Evolutionary conservation across 768 basidiomycete species (phyloP).

Genomic region (Stropharia rugosoannulata): DNA sequence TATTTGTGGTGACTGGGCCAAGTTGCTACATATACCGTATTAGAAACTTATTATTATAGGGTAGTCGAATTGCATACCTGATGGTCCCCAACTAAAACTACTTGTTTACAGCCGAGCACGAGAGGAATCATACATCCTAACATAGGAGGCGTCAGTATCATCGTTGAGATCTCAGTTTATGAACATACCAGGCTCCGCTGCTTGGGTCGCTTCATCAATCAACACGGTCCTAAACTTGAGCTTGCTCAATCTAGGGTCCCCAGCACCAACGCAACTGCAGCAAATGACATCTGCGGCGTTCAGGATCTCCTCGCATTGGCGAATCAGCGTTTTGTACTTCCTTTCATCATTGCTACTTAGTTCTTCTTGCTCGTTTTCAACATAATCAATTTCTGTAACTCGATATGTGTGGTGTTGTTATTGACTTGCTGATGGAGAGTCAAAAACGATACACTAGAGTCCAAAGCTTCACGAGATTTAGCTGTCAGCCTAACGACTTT

Average conservation of each 20-base stretch:
- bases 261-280: constrained; percentile 96
- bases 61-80: constrained; percentile 37
- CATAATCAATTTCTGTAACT: constrained; percentile 97
- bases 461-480: constrained; percentile 96
- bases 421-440: constrained; percentile 97
- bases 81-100: constrained; percentile 96
- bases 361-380: constrained; percentile 97
- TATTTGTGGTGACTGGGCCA: constrained; percentile 99
- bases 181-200: constrained; percentile 85
- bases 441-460: constrained; percentile 92
- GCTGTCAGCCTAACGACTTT: constrained; percentile 98
- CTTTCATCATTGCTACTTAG: constrained; percentile 95
- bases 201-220: constrained; percentile 98
- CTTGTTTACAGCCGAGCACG: constrained; percentile 97
- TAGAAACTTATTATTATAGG: neutral
- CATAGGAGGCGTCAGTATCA: constrained; percentile 14
- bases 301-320: constrained; percentile 96
- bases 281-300: constrained; percentile 96
- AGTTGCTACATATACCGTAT: constrained; percentile 64
- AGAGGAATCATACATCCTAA: constrained; percentile 99
- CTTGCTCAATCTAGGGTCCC: constrained; percentile 94
- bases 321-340: constrained; percentile 94
- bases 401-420: constrained; percentile 93
- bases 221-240: constrained; percentile 98
- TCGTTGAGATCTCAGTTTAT: constrained; percentile 6